Base-by-base conservation (phyloP, 805 yeast genomes). In the Kuraishia floccosa region DNA sequence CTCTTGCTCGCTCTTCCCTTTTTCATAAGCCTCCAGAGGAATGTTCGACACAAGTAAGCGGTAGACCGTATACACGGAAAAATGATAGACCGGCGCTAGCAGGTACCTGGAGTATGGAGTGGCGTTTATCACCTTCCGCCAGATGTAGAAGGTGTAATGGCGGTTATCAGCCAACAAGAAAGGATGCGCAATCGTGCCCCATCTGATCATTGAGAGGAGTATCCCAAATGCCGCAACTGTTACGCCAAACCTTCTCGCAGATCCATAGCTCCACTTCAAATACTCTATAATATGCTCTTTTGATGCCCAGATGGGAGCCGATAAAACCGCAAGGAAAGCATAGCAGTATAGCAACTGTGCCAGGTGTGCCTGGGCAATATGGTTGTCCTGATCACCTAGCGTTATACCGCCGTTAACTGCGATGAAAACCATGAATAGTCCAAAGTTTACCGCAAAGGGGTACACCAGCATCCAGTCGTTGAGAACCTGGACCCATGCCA, bases 111-210 rank as follows among this genome's bases (percentile, higher is more conserved):
- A 60, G 34, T 66, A 63, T 34, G 63, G 50, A 21, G 53, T 58
- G 15, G 61, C 56, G 40, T 69, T 55, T 27, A 89, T 67, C 17
- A 91, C 44, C 35, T 68, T 69, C 34, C 75, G 71, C 71, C 82
- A 83, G 23, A 91, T 55, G 53, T 91, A 91, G 50, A 91, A 91
- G 1, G 94, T 76, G 50, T 76, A 85, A 53, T 91, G 98, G 43
- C 98, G 71, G 56, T 91, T 91, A 52, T 91, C 98, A 0, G 97
- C 93, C 27, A 89, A 62, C 24, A 91, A 52, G 51, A 89, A 91
- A 6, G 96, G 96, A 51, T 91, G 98, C 2, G 75, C 76, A 3
- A 78, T 59, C 0, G 96, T 82, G 50, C 67, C 78, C 35, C 61
- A 61, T 23, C 73, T 60, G 14, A 83, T 64, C 2, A 71, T 45